Evolutionary conservation across 805 yeast species (phyloP), one percentile per base, ranked within the genome.

Genomic region (Yarrowia hollandica): DNA sequence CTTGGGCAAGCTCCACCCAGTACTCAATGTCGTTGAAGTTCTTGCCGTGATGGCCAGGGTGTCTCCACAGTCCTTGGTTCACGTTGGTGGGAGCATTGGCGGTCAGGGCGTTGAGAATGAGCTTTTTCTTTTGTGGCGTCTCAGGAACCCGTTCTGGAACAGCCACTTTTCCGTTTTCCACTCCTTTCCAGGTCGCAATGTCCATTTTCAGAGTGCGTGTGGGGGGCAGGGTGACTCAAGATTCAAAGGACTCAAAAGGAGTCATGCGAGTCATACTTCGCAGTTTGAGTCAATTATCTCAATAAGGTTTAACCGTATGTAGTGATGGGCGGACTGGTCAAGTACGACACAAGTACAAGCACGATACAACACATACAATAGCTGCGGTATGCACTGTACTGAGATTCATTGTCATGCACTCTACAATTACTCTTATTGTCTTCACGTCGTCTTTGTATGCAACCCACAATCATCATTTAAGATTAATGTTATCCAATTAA

Each of bases 21-120:
- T 73, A 74, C 22, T 71, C 67, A 9, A 72, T 65, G 44, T 67
- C 67, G 55, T 68, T 63, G 69, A 44, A 64, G 62, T 1, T 14
- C 35, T 63, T 42, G 8, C 75, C 67, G 39, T 64, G 62, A 60
- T 76, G 78, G 9, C 67, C 66, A 1, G 79, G 77, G 55, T 72
- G 73, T 26, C 70, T 73, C 79, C 79, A 76, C 14, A 68, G 61
- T 10, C 74, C 73, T 30, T 67, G 71, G 62, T 64, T 64, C 59
- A 64, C 66, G 41, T 64, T 66, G 16, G 46, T 58, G n/a, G 63
- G 61, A 15, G 64, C 50, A 15, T 54, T 74, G 71, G 74, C 75
- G 28, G 70, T 68, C 35, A 75, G 74, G 28, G 77, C 75, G 65
- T 75, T 75, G 48, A 75, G 60, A 25, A 75, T 72, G 28, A 74